Evolutionary conservation across 176 grass and related monocot genomes (phyloP), one percentile per base, ranked within the genome.

Genomic region (Saccharum officinarum): DNA sequence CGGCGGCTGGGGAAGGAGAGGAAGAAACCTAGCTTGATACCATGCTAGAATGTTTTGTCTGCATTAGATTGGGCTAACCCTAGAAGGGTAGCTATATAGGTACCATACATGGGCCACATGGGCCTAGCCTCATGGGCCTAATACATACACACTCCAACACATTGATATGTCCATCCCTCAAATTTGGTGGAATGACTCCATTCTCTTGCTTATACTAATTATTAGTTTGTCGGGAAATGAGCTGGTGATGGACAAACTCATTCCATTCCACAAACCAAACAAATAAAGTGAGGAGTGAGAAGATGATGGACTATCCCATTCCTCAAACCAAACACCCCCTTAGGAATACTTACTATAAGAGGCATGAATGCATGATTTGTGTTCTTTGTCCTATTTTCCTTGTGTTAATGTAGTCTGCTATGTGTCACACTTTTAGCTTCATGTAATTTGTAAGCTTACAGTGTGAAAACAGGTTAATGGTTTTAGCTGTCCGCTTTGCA

Each of bases 401-500:
- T 79, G 68, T 72, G 26, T 67, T 87, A 63, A 75, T 46, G 20
- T 86, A 80, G 46, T 70, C 64, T 72, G 63, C 83, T 79, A 67
- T 69, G 40, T 50, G 64, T 54, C 10, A 83, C 70, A 73, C 69
- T 83, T 92, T 85, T 89, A 85, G 81, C 87, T 85, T 84, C 84
- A 81, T 72, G 68, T 86, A 87, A 87, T 88, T 83, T 81, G 69
- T 92, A 80, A 95, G 67, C 82, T 81, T 87, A 91, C 81, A 82
- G 80, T 84, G 80, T 87, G 80, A 88, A 74, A 84, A 86, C 89
- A 98, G 96, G 91, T 92, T 98, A 77, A 88, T 98, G 88, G 75
- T 80, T 86, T 87, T 98, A 88, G 96, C 96, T 87, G 83, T 94
- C 59, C 80, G 89, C 72, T 98, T 95, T 94, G 93, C 93, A 49